Base-by-base conservation (phyloP, 768 basidiomycete species). In the Lactarius hengduanensis region DNA sequence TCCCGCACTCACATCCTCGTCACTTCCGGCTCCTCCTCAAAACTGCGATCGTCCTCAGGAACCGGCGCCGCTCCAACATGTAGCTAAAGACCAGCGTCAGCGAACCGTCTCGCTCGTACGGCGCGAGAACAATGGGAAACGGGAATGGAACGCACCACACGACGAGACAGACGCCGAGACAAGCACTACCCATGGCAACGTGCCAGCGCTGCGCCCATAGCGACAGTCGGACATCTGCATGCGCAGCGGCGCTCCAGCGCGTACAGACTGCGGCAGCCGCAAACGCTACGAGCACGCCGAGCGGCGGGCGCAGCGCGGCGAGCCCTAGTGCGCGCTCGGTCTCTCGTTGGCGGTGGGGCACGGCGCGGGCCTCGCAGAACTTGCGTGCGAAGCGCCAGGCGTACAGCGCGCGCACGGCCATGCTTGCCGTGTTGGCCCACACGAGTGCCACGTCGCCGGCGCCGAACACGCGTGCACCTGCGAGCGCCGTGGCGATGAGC, bases 371-470 rank as follows among this genome's bases (percentile, higher is more conserved):
- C 26, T 61, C 67, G 76, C 86, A 90, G 74, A 81, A 92, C 2
- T 66, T 66, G 5, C 73, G 72, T 18, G 78, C 76, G 73, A 88
- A 92, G 41, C 71, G 70, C 65, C 81, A 76, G 50, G 84, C 83
- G 73, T 90, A 92, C 32, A 78, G 71, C 43, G 90, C 89, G 20
- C 92, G 82, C 7, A 82, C 81, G 0, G 80, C 76, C 68, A 91
- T 80, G 73, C 89, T 90, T 70, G 81, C 73, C 66, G 89, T 86
- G 72, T 95, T 94, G 66, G 88, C 89, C 72, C 87, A 91, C 2
- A 94, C 88, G 41, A 92, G 80, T 9, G 87, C 86, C 0, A 82
- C 80, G 70, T 93, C 92, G 38, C 88, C 89, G 28, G 85, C 72
- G 32, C 79, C 75, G 32, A 81, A 61, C 1, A 69, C 70, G 59